phyloP scores from a whole-genome alignment of 2,329 filamentous ascomycete genomes.

The Cytospora paraplurivora region DNA sequence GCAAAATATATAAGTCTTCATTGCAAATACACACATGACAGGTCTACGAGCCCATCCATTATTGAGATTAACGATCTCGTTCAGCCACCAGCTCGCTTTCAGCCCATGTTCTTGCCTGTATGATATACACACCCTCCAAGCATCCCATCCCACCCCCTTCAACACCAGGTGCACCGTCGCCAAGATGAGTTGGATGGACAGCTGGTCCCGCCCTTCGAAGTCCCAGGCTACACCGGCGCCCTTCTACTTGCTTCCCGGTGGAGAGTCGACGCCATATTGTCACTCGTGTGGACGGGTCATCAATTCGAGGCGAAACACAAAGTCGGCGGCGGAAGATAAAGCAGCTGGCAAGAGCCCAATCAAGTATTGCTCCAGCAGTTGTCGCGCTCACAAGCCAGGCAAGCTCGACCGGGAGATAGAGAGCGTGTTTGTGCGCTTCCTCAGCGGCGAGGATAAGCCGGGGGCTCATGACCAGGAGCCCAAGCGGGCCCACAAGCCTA shows the following conservation, averaged over 20 bases:
- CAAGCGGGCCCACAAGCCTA: constrained; percentile 12
- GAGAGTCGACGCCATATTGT: constrained; percentile 56
- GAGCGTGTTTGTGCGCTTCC: constrained; percentile 45
- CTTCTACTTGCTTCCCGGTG: constrained; percentile 52
- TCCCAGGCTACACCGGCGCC: constrained; percentile 51
- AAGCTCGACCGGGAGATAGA: constrained; percentile 56
- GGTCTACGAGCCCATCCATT: neutral
- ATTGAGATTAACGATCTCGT: neutral
- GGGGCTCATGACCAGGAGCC: constrained; percentile 11
- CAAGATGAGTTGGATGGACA: constrained; percentile 47
- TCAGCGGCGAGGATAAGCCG: constrained; percentile 31
- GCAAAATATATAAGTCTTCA: neutral
- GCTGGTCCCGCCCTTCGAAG: constrained; percentile 45
- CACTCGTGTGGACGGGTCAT: constrained; percentile 60
- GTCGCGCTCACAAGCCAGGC: constrained; percentile 53
- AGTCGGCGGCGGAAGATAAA: constrained; percentile 1
- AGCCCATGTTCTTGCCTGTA: neutral
- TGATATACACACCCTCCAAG: neutral
- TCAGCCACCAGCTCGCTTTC: neutral
- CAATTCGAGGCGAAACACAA: constrained; percentile 38
- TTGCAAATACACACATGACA: neutral
- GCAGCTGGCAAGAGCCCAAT: constrained; percentile 34
- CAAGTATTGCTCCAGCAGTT: constrained; percentile 62
- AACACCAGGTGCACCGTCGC: neutral
- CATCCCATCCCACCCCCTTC: neutral